These are phyloP conservation scores for Hymenoscyphus repandus DNA, from an alignment of 2,329 filamentous ascomycete species.

Conservation along the genomic window DNA sequence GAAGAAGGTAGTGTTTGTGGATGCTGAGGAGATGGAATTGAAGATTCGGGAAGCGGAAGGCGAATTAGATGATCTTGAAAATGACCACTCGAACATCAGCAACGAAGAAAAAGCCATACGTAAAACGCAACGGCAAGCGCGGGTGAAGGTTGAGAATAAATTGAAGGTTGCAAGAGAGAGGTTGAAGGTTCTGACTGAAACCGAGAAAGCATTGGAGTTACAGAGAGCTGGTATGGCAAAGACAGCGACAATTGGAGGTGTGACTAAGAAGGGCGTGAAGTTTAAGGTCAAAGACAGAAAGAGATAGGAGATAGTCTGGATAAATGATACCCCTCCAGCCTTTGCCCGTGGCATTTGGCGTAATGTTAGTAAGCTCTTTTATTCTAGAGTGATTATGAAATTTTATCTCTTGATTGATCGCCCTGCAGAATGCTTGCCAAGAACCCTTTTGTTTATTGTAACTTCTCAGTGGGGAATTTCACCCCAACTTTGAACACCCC, in stretches of 20 bases:
- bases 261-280: constrained; percentile 56
- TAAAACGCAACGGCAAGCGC: constrained; percentile 40
- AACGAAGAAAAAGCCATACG: constrained; percentile 35
- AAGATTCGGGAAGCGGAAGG: constrained; percentile 21
- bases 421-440: too few relatives aligned
- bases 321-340: too few relatives aligned
- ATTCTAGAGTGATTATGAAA: too few relatives aligned
- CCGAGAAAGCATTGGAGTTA: constrained; percentile 52
- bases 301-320: constrained; percentile 31
- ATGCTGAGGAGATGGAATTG: constrained; percentile 24
- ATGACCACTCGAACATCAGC: constrained; percentile 25
- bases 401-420: too few relatives aligned
- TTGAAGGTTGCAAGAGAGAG: constrained; percentile 48
- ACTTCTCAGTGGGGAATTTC: too few relatives aligned
- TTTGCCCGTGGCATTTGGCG: too few relatives aligned
- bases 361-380: too few relatives aligned
- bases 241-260: constrained; percentile 53
- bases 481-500: too few relatives aligned
- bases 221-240: constrained; percentile 62
- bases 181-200: constrained; percentile 47
- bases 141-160: constrained; percentile 43
- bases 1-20: constrained; percentile 34
- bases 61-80: constrained; percentile 28
- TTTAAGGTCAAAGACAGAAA: constrained; percentile 59
- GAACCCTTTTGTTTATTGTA: too few relatives aligned